Evolutionary conservation across 257 asterid species (phyloP).

Genomic region (Nemophila menziesii): DNA sequence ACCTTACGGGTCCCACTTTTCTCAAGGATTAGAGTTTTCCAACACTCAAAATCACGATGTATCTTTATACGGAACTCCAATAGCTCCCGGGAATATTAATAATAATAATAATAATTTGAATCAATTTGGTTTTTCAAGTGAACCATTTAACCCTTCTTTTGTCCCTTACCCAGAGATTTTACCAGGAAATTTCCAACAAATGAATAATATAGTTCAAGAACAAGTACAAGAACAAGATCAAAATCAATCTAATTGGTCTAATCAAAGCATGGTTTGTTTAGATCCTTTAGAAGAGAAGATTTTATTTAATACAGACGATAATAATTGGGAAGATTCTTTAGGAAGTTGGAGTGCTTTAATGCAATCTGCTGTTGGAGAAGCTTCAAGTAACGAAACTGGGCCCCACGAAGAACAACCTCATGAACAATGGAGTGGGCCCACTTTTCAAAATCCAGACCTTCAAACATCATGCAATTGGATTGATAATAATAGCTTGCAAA

Average conservation of each 20-base stretch:
- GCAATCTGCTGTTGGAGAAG: conserved; percentile 85
- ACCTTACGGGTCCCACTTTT: conserved; percentile 26
- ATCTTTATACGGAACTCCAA: conserved; percentile 25
- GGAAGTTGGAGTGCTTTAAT: conserved; percentile 83
- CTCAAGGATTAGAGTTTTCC: conserved; percentile 37
- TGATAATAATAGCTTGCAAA: conserved; percentile 39
- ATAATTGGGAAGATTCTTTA: conserved; percentile 37
- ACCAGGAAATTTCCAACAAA: conserved; percentile 25
- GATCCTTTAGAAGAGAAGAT: conserved; percentile 67
- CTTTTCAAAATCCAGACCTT: conserved; percentile 60
- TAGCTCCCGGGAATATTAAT: conserved; percentile 20
- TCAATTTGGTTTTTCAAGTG: conserved; percentile 22
- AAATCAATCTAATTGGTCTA: conserved; percentile 29
- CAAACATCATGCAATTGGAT: conserved; percentile 39
- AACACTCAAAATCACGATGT: conserved; percentile 30
- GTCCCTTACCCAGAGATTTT: conserved; percentile 20
- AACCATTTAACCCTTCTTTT: conserved; percentile 23
- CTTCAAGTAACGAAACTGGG: conserved; percentile 60
- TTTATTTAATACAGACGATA: conserved; percentile 38
- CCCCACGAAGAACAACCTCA: conserved; percentile 70
- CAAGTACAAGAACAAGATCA: conserved; percentile 23
- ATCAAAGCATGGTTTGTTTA: conserved; percentile 27
- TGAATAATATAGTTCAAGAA: conserved; percentile 16
- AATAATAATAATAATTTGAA: too few species aligned
- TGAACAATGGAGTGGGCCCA: conserved; percentile 81